Evolutionary conservation across 2,329 filamentous ascomycete species (phyloP).

Genomic region (Volutella citrinella): DNA sequence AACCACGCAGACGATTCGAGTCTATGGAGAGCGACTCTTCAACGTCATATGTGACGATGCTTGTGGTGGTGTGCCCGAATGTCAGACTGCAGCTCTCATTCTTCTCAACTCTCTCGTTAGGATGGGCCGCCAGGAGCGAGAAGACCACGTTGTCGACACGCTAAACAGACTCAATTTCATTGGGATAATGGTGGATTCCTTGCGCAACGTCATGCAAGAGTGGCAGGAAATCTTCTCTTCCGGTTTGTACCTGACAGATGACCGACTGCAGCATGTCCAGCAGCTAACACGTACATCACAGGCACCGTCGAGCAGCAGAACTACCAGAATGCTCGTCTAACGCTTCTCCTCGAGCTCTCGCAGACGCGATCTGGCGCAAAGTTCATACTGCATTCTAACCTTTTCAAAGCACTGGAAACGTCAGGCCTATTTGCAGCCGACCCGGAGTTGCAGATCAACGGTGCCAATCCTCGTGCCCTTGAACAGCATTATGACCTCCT

Average conservation of each 20-base stretch:
- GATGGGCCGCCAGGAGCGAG: constrained; percentile 68
- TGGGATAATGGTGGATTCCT: constrained; percentile 82
- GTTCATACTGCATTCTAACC: constrained; percentile 81
- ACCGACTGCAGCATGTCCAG: background rate
- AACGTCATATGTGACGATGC: constrained; percentile 92
- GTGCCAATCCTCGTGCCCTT: constrained; percentile 66
- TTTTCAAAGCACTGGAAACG: constrained; percentile 77
- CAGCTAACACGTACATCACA: constrained; percentile 19
- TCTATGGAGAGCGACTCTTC: constrained; percentile 73
- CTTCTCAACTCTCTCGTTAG: constrained; percentile 77
- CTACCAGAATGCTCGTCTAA: constrained; percentile 68
- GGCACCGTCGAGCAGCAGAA: constrained; percentile 44
- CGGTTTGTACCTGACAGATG: constrained; percentile 42
- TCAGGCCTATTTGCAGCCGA: constrained; percentile 87
- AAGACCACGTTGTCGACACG: constrained; percentile 71
- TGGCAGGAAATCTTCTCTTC: constrained; percentile 54
- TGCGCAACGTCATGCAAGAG: constrained; percentile 74
- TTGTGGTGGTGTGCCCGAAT: constrained; percentile 75
- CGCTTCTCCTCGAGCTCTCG: constrained; percentile 78
- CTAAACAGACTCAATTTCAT: constrained; percentile 88
- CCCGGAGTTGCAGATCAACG: constrained; percentile 83
- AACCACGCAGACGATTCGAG: constrained; percentile 68
- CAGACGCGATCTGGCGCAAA: constrained; percentile 83
- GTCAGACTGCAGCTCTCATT: constrained; percentile 81
- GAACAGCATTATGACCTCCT: constrained; percentile 83